Conservation (phyloP, 2,329 filamentous ascomycete species). For the Blumeriella jaapii region DNA sequence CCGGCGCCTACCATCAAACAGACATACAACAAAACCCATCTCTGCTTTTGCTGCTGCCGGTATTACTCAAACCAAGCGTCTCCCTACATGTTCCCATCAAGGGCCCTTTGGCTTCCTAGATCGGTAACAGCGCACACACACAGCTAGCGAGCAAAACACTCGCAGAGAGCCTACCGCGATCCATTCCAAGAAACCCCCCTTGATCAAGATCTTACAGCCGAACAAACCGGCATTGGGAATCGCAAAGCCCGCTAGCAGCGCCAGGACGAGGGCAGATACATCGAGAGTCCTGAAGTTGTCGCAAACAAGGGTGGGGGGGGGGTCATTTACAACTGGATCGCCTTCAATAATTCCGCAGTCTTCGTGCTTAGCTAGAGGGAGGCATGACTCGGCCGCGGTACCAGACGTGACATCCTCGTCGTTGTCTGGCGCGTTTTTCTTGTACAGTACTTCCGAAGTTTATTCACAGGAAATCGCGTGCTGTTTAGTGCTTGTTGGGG, state of each 20-base stretch:
- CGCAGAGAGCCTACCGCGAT: constrained; percentile 1
- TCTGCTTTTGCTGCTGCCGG: no score
- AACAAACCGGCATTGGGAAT: constrained; percentile 4
- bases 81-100: constrained; percentile 33
- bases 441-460: no score
- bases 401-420: no score
- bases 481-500: no score
- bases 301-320: neutral
- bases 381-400: no score
- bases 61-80: no score
- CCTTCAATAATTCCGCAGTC: constrained; percentile 1
- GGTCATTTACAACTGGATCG: constrained; percentile 1
- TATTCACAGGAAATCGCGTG: no score
- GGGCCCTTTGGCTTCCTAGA: constrained; percentile 3
- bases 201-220: constrained; percentile 2
- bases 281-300: neutral
- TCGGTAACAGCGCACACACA: constrained; percentile 3
- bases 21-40: no score
- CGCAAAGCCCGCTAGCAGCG: constrained; percentile 1
- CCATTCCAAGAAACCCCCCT: constrained; percentile 2
- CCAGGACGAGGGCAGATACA: neutral
- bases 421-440: no score
- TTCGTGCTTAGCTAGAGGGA: no score
- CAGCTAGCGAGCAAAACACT: constrained; percentile 3
- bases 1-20: no score